phyloP scores from a whole-genome alignment of 1,139 yeast species.

The Candida labiduridarum region DNA sequence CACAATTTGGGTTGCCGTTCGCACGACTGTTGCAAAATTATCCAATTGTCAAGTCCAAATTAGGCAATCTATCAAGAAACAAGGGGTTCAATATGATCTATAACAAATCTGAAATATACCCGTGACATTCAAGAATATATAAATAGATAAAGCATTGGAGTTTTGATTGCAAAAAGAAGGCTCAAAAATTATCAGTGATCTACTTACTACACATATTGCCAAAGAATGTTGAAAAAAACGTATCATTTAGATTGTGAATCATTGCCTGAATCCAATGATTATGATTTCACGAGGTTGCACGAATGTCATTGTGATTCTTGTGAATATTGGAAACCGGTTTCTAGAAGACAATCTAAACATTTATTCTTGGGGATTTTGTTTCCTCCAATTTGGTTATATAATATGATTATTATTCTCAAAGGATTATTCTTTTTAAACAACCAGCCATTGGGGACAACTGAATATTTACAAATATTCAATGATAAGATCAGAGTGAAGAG shows the following conservation, averaged over 20 bases:
- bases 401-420: constrained; percentile 11
- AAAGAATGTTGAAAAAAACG: background rate
- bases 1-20: too few relatives aligned
- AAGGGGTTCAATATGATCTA: background rate
- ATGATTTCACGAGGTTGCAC: background rate
- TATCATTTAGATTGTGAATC: background rate
- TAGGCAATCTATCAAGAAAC: constrained; percentile 1
- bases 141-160: background rate
- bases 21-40: background rate
- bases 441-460: constrained; percentile 15
- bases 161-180: background rate
- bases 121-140: background rate
- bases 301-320: constrained; percentile 20
- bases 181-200: background rate
- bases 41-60: constrained; percentile 1
- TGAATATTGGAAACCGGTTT: constrained; percentile 7
- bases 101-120: background rate
- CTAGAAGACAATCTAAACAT: constrained; percentile 4
- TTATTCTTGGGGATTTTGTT: constrained; percentile 22
- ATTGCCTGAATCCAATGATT: background rate
- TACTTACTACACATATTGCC: background rate
- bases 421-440: constrained; percentile 12
- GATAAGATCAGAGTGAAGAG: background rate
- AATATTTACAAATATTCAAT: constrained; percentile 14
- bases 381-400: constrained; percentile 28